Conservation (phyloP, 768 basidiomycete species). For the Leccinum disarticulatum region DNA sequence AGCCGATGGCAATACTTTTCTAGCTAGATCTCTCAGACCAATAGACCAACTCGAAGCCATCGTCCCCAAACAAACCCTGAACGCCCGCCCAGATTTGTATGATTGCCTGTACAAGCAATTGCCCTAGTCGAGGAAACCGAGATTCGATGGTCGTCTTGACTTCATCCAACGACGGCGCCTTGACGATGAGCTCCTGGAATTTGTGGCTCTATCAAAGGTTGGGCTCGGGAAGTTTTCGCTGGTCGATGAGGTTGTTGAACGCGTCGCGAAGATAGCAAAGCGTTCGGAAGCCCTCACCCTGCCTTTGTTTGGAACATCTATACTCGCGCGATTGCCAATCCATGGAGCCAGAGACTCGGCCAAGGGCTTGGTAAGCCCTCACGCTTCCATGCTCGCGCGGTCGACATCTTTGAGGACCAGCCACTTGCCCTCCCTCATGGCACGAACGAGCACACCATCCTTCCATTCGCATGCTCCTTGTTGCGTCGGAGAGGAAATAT, state of each 20-base stretch:
- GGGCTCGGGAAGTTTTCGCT: constrained; percentile 52
- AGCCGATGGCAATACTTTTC: constrained; percentile 80
- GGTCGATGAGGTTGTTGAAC: constrained; percentile 57
- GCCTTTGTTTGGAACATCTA: constrained; percentile 76
- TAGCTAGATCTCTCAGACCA: constrained; percentile 70
- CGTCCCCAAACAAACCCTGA: constrained; percentile 42
- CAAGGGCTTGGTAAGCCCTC: constrained; percentile 83
- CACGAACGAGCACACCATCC: constrained; percentile 87
- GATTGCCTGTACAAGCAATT: constrained; percentile 46
- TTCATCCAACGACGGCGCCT: constrained; percentile 63
- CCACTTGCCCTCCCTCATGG: constrained; percentile 90
- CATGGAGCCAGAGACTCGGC: constrained; percentile 69
- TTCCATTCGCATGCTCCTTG: constrained; percentile 95
- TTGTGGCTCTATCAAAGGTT: constrained; percentile 86
- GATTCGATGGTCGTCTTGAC: constrained; percentile 66
- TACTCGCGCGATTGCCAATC: constrained; percentile 67
- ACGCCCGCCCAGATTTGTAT: constrained; percentile 72
- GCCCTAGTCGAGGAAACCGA: constrained; percentile 63
- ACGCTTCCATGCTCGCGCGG: constrained; percentile 83
- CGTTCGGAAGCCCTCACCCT: constrained; percentile 70
- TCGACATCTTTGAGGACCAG: constrained; percentile 92
- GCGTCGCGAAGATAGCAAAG: constrained; percentile 88
- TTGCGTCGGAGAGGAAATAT: constrained; percentile 78
- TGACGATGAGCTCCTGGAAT: constrained; percentile 68
- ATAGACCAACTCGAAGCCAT: constrained; percentile 56